Base-by-base conservation (phyloP, 148 eudicot species). In the Chenopodium album region DNA sequence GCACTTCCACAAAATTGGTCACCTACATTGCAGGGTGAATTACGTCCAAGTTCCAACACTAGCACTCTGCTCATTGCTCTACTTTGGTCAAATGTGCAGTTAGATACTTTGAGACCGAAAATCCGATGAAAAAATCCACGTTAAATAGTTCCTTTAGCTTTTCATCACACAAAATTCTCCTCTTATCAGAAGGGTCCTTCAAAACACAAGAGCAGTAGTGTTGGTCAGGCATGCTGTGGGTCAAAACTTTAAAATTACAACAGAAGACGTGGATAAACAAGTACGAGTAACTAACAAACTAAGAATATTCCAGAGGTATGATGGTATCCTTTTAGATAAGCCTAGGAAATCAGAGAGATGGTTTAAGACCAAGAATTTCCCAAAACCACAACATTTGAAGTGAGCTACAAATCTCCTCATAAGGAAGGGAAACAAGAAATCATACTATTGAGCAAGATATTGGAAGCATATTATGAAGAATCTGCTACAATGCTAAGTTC, bases 181-280 rank as follows among this genome's bases (percentile, higher is more conserved):
- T 76, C 83, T 84, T 88, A 82, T 88, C 88, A 26, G 87, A 85
- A 73, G 90, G 90, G 44, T 88, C 90, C 90, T 88, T 75, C 78
- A 85, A 59, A 69, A 79, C 56, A 80, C 29, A 44, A 83, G 41
- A 29, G 37, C 64, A 77, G 5, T 1, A 46, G 50, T 52, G 84
- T 82, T 76, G 64, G 65, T 59, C 46, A 69, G n/a, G 17, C 64
- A 71, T 81, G 31, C 17, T 50, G 66, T 13, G 9, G 12, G 56
- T 65, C 48, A 79, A 32, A 60, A 44, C 44, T 41, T 41, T 4
- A 41, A 41, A 41, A 41, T 41, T 41, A 41, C 44, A 60, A 54
- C 11, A 14, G 5, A 31, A 52, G 23, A 52, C 44, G 3, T 31
- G 23, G 20, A 4, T 34, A 22, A 64, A 34, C 22, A 76, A 56